These are phyloP conservation scores for Endothia cerciana DNA, from an alignment of 2,329 filamentous ascomycete genomes.

Conservation along the genomic window DNA sequence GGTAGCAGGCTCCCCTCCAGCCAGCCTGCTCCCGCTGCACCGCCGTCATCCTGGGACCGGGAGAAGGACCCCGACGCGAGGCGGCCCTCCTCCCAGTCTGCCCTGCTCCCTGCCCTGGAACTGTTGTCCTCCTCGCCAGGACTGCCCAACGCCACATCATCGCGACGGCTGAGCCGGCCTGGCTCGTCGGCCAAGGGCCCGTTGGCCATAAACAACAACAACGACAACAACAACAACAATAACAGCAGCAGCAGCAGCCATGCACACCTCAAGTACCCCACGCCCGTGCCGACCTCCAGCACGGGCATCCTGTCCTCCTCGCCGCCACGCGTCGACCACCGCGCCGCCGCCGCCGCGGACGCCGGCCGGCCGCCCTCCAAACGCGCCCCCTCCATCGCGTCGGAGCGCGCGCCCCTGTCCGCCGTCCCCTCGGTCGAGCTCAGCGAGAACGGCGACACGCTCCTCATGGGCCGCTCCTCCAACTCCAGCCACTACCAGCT, in stretches of 20 bases:
- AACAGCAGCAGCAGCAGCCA: slow-evolving; percentile 26
- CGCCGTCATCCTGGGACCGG: slow-evolving; percentile 41
- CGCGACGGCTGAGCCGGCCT: slow-evolving; percentile 65
- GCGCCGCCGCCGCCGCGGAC: slow-evolving; percentile 17
- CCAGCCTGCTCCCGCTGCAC: slow-evolving; percentile 27
- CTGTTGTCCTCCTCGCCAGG: slow-evolving; percentile 77
- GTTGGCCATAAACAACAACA: slow-evolving; percentile 6
- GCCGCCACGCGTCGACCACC: slow-evolving; percentile 60
- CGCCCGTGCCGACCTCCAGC: slow-evolving; percentile 90
- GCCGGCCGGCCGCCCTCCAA: slow-evolving; percentile 52
- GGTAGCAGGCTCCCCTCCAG: slow-evolving; percentile 17
- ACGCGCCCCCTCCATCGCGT: slow-evolving; percentile 66
- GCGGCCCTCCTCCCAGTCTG: slow-evolving; percentile 58
- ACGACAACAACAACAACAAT: neutral
- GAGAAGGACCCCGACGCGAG: slow-evolving; percentile 45
- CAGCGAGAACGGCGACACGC: slow-evolving; percentile 76
- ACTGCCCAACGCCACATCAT: slow-evolving; percentile 62
- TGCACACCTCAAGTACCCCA: slow-evolving; percentile 77
- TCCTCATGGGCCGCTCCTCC: slow-evolving; percentile 91
- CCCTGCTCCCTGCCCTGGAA: slow-evolving; percentile 79
- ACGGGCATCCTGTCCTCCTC: slow-evolving; percentile 90
- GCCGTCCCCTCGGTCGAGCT: slow-evolving; percentile 83
- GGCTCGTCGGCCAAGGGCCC: slow-evolving; percentile 39
- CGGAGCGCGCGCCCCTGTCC: slow-evolving; percentile 81
- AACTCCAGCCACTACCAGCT: slow-evolving; percentile 96